phyloP scores from a whole-genome alignment of 164 flowering plant species.

The Nymphaea colorata region DNA sequence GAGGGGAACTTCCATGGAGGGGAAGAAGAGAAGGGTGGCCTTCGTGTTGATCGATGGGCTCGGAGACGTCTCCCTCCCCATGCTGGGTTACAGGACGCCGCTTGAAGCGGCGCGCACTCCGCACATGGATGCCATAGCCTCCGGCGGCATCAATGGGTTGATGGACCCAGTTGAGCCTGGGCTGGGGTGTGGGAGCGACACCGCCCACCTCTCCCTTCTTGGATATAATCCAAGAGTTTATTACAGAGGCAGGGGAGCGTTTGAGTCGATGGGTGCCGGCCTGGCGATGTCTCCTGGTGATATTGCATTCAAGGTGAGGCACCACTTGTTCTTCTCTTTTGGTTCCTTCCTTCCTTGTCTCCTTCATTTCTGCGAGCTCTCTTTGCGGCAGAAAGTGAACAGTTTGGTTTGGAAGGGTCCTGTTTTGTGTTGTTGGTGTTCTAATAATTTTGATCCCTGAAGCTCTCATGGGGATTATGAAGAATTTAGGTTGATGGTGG shows the following conservation, averaged over 20 bases:
- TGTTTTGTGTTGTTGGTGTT: too few species aligned
- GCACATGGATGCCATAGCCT: slow-evolving; percentile 83
- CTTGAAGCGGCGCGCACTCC: slow-evolving; percentile 63
- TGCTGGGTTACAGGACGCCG: slow-evolving; percentile 61
- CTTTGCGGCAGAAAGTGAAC: too few species aligned
- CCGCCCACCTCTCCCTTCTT: slow-evolving; percentile 84
- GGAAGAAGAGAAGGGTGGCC: slow-evolving; percentile 50
- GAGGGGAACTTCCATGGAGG: background rate
- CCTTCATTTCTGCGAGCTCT: background rate
- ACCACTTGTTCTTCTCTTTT: background rate
- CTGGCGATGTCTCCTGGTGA: slow-evolving; percentile 97
- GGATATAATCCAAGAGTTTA: slow-evolving; percentile 88
- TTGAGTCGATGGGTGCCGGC: slow-evolving; percentile 99
- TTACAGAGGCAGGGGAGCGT: slow-evolving; percentile 93
- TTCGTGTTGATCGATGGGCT: slow-evolving; percentile 86
- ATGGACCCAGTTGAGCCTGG: slow-evolving; percentile 99
- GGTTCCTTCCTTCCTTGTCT: background rate
- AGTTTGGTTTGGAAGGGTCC: too few species aligned
- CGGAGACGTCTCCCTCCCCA: slow-evolving; percentile 88
- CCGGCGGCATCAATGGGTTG: slow-evolving; percentile 93
- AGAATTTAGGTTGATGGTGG: too few species aligned
- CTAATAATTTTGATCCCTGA: too few species aligned
- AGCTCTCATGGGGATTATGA: too few species aligned
- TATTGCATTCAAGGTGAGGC: slow-evolving; percentile 84
- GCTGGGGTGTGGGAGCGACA: slow-evolving; percentile 94